phyloP scores from a whole-genome alignment of 768 basidiomycete species.

The Goffeauzyma gilvescens region DNA sequence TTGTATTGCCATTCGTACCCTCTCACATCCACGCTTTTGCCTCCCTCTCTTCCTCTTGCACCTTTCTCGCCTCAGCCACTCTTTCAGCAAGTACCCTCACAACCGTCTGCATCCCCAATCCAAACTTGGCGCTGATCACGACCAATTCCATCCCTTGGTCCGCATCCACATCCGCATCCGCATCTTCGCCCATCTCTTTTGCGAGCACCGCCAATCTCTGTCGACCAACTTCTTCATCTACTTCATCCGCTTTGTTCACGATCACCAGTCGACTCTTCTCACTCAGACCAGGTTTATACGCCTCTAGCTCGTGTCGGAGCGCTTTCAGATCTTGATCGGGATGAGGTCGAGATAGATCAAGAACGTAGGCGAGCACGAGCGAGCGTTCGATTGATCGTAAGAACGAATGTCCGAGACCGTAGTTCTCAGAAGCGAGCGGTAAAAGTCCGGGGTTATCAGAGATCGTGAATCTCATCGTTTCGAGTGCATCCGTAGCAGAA shows the following conservation, averaged over 20 bases:
- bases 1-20: too few relatives aligned
- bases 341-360: constrained; percentile 56
- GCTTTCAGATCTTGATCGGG: constrained; percentile 62
- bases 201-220: constrained; percentile 30
- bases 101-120: constrained; percentile 55
- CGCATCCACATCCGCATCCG: too few relatives aligned
- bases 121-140: constrained; percentile 67
- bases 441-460: constrained; percentile 95
- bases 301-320: constrained; percentile 64
- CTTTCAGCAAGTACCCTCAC: constrained; percentile 51
- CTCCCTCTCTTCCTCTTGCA: too few relatives aligned
- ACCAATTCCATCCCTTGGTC: constrained; percentile 44
- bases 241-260: constrained; percentile 84
- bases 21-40: too few relatives aligned
- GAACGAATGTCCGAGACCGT: constrained; percentile 86
- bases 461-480: constrained; percentile 55
- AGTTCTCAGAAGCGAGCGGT: constrained; percentile 61
- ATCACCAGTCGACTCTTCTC: constrained; percentile 59
- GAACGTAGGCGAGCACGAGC: constrained; percentile 71
- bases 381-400: constrained; percentile 82
- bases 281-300: constrained; percentile 54
- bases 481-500: constrained; percentile 4
- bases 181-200: constrained; percentile 43
- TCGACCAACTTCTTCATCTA: constrained; percentile 36
- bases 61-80: constrained; percentile 32